Percentiles rank a stretch among this genome's conserved stretches.
These are phyloP conservation scores for Boechera retrofracta DNA, from an alignment of 345 rosid genomes.

Conservation along the genomic window DNA sequence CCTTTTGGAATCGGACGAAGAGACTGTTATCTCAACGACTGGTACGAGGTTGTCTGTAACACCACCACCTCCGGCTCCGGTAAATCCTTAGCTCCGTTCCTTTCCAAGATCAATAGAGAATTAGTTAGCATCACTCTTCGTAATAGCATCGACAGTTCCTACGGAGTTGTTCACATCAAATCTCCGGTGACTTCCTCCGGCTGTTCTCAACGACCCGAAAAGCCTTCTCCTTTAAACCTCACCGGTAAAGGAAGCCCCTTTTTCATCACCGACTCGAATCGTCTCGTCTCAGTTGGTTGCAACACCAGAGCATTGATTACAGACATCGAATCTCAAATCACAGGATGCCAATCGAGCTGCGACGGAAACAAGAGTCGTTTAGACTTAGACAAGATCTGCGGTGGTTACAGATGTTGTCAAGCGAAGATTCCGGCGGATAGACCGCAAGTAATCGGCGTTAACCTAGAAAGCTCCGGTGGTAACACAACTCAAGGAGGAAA, in stretches of 20 bases:
- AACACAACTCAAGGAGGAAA: constrained; percentile 7
- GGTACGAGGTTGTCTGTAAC: constrained; percentile 40
- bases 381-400: constrained; percentile 38
- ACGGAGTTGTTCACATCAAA: constrained; percentile 21
- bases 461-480: constrained; percentile 15
- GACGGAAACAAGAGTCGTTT: constrained; percentile 10
- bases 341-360: constrained; percentile 53
- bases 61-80: neutral
- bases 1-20: constrained; percentile 47
- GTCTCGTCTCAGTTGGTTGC: constrained; percentile 52
- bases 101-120: constrained; percentile 6
- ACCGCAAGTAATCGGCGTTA: neutral
- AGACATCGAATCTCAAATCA: constrained; percentile 21
- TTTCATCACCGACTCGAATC: constrained; percentile 40
- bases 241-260: constrained; percentile 43
- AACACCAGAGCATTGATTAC: constrained; percentile 26
- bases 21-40: constrained; percentile 34
- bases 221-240: constrained; percentile 33
- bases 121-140: constrained; percentile 38
- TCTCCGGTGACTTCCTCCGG: constrained; percentile 43
- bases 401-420: constrained; percentile 54
- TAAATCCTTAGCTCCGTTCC: constrained; percentile 24
- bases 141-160: neutral
- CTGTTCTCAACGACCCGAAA: constrained; percentile 21
- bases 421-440: constrained; percentile 35